Evolutionary conservation across 768 basidiomycete species (phyloP).

Genomic region (Mycena alexandri): DNA sequence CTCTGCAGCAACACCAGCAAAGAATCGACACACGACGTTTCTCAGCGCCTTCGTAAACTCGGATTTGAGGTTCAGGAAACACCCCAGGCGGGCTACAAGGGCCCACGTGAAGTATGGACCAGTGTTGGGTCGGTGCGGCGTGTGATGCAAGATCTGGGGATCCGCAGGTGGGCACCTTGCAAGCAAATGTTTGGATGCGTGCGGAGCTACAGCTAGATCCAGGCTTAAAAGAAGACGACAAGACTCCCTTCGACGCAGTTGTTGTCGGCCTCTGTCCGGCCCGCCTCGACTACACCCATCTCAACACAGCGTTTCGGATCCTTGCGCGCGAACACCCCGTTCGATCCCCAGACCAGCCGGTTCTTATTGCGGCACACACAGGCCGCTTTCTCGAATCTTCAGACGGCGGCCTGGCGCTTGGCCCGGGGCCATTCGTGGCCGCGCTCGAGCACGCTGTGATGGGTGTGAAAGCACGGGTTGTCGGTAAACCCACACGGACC

Average conservation of each 20-base stretch:
- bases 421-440: conserved; percentile 77
- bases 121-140: conserved; percentile 71
- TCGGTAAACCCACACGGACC: conserved; percentile 72
- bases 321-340: conserved; percentile 58
- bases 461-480: conserved; percentile 49
- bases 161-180: conserved; percentile 53
- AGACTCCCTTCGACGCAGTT: conserved; percentile 64
- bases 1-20: conserved; percentile 81
- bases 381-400: conserved; percentile 63
- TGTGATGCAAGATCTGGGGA: conserved; percentile 53
- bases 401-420: conserved; percentile 68
- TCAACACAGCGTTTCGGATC: conserved; percentile 78
- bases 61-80: conserved; percentile 59
- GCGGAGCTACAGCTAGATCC: conserved; percentile 51
- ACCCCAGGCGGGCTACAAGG: conserved; percentile 29
- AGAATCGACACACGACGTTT: conserved; percentile 63
- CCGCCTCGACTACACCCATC: conserved; percentile 62
- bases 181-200: conserved; percentile 23
- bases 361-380: conserved; percentile 71
- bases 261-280: conserved; percentile 73
- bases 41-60: conserved; percentile 57
- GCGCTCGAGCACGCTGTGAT: conserved; percentile 68
- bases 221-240: not conserved
- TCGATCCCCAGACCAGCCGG: conserved; percentile 36
- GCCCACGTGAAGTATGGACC: conserved; percentile 66